Percentiles rank a stretch among this genome's conserved stretches.
Evolutionary conservation across 192 early-diverging fungal species (phyloP).

Genomic region (Mortierella claussenii): DNA sequence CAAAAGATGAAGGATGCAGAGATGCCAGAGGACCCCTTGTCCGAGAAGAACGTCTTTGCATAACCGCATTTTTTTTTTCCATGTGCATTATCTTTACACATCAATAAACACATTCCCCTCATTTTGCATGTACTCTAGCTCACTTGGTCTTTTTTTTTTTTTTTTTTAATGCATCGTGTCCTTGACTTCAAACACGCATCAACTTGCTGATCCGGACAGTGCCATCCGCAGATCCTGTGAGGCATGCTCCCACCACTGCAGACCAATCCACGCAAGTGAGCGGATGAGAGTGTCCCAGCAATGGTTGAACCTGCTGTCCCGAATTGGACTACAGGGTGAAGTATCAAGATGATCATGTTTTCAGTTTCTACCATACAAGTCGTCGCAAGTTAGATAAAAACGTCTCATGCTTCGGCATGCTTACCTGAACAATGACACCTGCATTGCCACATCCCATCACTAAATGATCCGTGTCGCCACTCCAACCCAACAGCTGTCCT

Average conservation of each 20-base stretch:
- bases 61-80: constrained; percentile 19
- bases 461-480: constrained; percentile 64
- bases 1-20: constrained; percentile 60
- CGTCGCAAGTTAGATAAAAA: too few relatives aligned
- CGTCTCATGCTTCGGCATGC: background rate
- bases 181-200: constrained; percentile 54
- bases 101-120: background rate
- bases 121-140: too few relatives aligned
- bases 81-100: constrained; percentile 1
- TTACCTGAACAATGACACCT: constrained; percentile 60
- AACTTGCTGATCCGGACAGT: constrained; percentile 64
- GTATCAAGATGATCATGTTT: background rate
- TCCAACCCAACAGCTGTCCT: constrained; percentile 62
- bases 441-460: constrained; percentile 58
- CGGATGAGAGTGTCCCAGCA: constrained; percentile 53
- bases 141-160: background rate
- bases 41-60: constrained; percentile 56
- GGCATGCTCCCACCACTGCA: constrained; percentile 56
- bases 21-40: constrained; percentile 63
- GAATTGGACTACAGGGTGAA: constrained; percentile 29
- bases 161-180: background rate
- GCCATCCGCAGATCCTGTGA: constrained; percentile 63
- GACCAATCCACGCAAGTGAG: constrained; percentile 66
- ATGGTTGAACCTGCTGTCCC: constrained; percentile 55
- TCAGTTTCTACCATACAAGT: too few relatives aligned